Evolutionary conservation across 306 rosid genomes (phyloP).

Genomic region (Pyrus betulifolia): DNA sequence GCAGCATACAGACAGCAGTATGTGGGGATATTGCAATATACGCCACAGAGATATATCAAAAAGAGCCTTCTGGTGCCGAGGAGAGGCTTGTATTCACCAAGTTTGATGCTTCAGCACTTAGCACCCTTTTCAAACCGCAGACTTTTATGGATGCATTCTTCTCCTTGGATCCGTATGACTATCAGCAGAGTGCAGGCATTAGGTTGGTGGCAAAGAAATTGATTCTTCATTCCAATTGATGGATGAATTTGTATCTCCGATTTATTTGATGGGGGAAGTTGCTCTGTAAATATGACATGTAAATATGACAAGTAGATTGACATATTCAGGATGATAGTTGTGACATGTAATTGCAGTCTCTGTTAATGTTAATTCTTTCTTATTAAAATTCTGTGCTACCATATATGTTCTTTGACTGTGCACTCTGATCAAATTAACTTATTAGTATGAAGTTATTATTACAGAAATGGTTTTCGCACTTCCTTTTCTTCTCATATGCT

Average conservation of each 20-base stretch:
- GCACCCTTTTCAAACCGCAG: constrained; percentile 53
- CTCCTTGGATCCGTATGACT: constrained; percentile 75
- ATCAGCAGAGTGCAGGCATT: constrained; percentile 82
- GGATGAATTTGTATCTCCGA: constrained; percentile 6
- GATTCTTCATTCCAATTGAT: constrained; percentile 52
- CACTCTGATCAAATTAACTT: not conserved
- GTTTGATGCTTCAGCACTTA: constrained; percentile 67
- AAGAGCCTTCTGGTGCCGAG: constrained; percentile 52
- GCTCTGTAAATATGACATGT: constrained; percentile 11
- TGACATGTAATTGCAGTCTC: not conserved
- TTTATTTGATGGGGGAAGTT: constrained; percentile 3
- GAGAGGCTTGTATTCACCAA: constrained; percentile 60
- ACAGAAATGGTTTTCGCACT: not conserved
- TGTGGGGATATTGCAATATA: constrained; percentile 38
- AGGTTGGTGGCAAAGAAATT: constrained; percentile 70
- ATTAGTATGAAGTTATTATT: not conserved
- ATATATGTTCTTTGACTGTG: not conserved
- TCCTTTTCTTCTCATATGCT: not conserved
- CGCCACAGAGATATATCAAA: constrained; percentile 79
- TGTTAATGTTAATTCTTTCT: not conserved
- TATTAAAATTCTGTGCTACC: not conserved
- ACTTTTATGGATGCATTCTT: constrained; percentile 66
- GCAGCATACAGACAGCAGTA: constrained; percentile 71
- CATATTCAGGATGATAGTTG: not conserved
- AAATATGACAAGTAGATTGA: not conserved